Evolutionary conservation across 139 green algal genomes (phyloP).

Genomic region (Choricystis sp.): DNA sequence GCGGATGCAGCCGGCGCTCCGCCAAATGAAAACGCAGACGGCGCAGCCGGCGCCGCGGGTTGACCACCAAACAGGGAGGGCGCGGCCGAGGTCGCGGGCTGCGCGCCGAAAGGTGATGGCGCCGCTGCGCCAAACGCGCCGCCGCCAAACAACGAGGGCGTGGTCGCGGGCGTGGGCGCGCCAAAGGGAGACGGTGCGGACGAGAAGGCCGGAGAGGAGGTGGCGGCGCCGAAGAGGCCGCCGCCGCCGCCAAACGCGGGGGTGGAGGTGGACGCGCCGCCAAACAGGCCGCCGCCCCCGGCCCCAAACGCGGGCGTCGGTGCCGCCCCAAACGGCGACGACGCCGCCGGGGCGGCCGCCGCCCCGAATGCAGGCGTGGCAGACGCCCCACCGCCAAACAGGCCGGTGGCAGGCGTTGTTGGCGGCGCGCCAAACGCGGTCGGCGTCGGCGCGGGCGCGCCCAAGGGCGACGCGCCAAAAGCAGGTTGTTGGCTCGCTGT

Average conservation of each 20-base stretch:
- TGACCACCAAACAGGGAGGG: too few relatives aligned
- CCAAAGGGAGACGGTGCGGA: slow-evolving; percentile 1
- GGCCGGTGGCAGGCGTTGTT: slow-evolving; percentile 4
- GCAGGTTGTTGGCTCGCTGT: too few relatives aligned
- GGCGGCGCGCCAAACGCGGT: slow-evolving; percentile 14
- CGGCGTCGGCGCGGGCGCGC: slow-evolving; percentile 11
- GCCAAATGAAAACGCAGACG: too few relatives aligned
- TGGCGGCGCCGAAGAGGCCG: slow-evolving; percentile 8
- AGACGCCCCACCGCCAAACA: slow-evolving; percentile 11
- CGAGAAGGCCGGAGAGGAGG: neutral
- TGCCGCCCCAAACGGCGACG: slow-evolving; percentile 8
- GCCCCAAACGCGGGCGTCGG: slow-evolving; percentile 17
- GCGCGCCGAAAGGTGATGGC: too few relatives aligned
- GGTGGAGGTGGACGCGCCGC: slow-evolving; percentile 2
- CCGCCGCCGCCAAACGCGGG: neutral
- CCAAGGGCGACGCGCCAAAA: slow-evolving; percentile 27
- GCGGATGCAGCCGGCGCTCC: too few relatives aligned
- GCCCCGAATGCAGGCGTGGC: slow-evolving; percentile 16
- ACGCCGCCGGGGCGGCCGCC: slow-evolving; percentile 1
- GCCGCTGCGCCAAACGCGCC: slow-evolving; percentile 5
- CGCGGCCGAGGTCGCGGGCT: too few relatives aligned
- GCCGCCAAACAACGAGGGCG: neutral
- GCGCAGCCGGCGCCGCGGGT: too few relatives aligned
- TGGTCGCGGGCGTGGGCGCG: neutral
- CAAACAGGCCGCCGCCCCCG: slow-evolving; percentile 7